Evolutionary conservation across 2,329 filamentous ascomycete genomes (phyloP).

Genomic region (Fusarium ambrosium): DNA sequence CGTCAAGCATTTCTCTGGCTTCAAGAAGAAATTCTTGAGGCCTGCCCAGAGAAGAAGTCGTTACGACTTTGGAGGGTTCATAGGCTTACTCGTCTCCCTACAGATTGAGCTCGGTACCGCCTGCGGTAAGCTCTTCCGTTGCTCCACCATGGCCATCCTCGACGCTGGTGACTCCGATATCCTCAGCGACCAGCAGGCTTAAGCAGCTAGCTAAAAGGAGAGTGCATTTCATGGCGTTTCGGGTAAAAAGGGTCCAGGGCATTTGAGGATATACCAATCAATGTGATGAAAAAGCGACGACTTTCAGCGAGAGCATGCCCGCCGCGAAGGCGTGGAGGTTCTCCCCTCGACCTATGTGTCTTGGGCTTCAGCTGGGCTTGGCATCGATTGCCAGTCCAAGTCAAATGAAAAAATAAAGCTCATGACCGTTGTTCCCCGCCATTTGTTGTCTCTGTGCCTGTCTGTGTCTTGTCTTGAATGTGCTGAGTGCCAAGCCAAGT

Average conservation of each 20-base stretch:
- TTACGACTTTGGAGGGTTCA: slow-evolving; percentile 89
- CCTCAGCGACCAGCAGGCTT: slow-evolving; percentile 80
- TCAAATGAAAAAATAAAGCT: slow-evolving; percentile 55
- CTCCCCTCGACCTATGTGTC: slow-evolving; percentile 45
- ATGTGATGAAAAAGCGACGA: slow-evolving; percentile 52
- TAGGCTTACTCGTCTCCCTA: slow-evolving; percentile 68
- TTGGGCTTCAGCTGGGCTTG: slow-evolving; percentile 44
- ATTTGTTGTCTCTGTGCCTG: slow-evolving; percentile 8
- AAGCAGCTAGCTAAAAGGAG: slow-evolving; percentile 52
- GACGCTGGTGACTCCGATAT: slow-evolving; percentile 99
- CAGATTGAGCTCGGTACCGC: slow-evolving; percentile 98
- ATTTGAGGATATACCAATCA: slow-evolving; percentile 56
- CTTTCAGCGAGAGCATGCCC: slow-evolving; percentile 43
- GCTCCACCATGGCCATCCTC: slow-evolving; percentile 96
- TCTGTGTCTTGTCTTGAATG: background rate
- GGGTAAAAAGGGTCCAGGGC: slow-evolving; percentile 55
- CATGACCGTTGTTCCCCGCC: slow-evolving; percentile 52
- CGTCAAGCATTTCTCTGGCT: slow-evolving; percentile 40
- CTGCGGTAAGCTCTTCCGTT: slow-evolving; percentile 99
- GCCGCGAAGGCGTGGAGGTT: slow-evolving; percentile 27
- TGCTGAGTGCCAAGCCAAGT: background rate
- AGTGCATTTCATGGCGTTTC: slow-evolving; percentile 59
- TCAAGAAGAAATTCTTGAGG: slow-evolving; percentile 52
- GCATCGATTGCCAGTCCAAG: slow-evolving; percentile 42
- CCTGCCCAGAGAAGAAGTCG: slow-evolving; percentile 94